Evolutionary conservation across 2,329 filamentous ascomycete genomes (phyloP), one percentile per base, ranked within the genome.

Genomic region (Dothideomycetes sp.): DNA sequence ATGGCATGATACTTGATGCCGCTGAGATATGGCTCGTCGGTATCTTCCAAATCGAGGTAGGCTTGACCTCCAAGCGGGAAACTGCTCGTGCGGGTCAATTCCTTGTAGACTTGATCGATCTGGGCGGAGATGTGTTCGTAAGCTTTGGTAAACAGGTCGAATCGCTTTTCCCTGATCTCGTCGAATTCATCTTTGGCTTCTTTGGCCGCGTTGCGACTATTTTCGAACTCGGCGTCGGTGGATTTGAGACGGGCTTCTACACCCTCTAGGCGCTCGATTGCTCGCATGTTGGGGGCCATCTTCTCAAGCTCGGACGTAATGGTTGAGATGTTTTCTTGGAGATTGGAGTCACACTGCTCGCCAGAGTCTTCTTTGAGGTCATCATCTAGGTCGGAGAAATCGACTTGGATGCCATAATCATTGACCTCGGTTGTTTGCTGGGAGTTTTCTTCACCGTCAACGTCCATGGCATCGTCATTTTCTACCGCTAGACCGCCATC

Each of bases 1-100:
- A 96, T 98, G 47, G 91, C 93, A 59, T 96, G 88, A 64, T 98
- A 98, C 58, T 94, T 95, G 64, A 98, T 87, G 22, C 91, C 91
- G 28, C 84, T 86, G 4, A 95, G 76, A 61, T 96, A 98, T 1
- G 91, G 91, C 55, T 94, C 89, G 49, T 94, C 87, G n/a, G 82
- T 84, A 60, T 98, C 89, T 59, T 94, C 88, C 60, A 93, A 88
- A 56, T 95, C 88, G 33, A 98, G 78, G 57, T 94, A 94, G 48
- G 78, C 78, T 54, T 76, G 73, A 7, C 91, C 91, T 52, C 91
- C 91, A n/a, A 96, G 73, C 0, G 89, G 88, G 59, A 94, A 94
- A n/a, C 84, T 81, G 23, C 83, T 74, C 28, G 84, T 91, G 44
- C 87, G 82, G 17, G 91, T 98, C 33, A 98, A 77, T 55, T 96